Base-by-base conservation (phyloP, 2,329 filamentous ascomycete genomes). In the Sporothrix euskadiensis region DNA sequence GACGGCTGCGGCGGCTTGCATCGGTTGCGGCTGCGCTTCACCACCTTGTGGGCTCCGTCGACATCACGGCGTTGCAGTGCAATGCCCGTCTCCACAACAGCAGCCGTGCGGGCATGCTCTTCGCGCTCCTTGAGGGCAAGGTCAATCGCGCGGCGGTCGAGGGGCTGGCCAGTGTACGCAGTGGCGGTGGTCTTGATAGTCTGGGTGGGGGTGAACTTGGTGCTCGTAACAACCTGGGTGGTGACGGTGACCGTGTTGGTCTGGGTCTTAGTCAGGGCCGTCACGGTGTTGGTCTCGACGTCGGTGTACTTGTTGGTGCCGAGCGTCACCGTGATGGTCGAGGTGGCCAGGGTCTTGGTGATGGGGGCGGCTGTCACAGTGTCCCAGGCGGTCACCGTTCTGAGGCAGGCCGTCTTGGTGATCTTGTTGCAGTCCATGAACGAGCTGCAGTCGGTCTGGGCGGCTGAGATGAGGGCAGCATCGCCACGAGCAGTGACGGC, bases 401-500 rank as follows among this genome's bases (percentile, higher is more conserved):
- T 3, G 14, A 35, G 14, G 19, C 56, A 35, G 69, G 3, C 39
- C 54, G 35, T 19, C 61, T 44, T 26, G 14, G 74, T 56, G 9
- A 63, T 69, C 10, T 74, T 69, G 16, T 74, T 74, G 41, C 56
- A 59, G 30, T 9, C n/a, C 16, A 73, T 5, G 59, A 73, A 76
- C 6, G 71, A 68, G 56, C 70, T 72, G 74, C 76, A 77, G 71
- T 76, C 76, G 3, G 47, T 54, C 52, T 49, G 26, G 63, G 73
- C 75, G 22, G 41, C 7, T 4, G 19, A 3, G 8, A 56, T 8
- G 3, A 66, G 49, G 19, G 74, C 65, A 10, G 57, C 2, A 49
- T 69, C 61, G 5, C 8, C 16, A 16, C 70, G 16, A 63, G 63
- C 73, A 2, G 74, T 75, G 19, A 77, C 71, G 41, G 61, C 63